Conservation (phyloP, 2,329 filamentous ascomycete genomes). For the Ceratocystis albifundus region DNA sequence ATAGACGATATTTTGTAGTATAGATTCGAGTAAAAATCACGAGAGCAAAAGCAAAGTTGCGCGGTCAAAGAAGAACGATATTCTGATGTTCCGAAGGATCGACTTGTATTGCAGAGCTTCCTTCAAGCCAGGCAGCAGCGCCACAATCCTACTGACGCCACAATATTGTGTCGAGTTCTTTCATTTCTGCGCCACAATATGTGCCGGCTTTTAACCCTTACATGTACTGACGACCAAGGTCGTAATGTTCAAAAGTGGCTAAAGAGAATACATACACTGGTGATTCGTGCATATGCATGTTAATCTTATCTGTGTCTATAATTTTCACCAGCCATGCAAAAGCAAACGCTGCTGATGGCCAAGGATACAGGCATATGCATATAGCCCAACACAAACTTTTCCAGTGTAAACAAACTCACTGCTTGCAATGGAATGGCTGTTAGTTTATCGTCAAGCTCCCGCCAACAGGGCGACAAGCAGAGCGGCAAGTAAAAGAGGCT, state of each 20-base stretch:
- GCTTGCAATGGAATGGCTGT: neutral
- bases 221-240: neutral
- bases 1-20: too few relatives aligned
- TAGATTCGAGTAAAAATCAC: neutral
- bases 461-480: neutral
- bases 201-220: neutral
- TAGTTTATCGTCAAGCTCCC: neutral
- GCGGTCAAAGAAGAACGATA: too few relatives aligned
- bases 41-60: neutral
- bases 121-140: slow-evolving; percentile 9
- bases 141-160: slow-evolving; percentile 7
- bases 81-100: neutral
- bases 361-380: neutral
- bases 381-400: neutral
- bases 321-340: neutral
- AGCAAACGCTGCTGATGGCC: neutral
- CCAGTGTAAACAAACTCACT: neutral
- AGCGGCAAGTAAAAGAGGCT: neutral
- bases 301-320: neutral
- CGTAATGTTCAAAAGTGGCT: neutral
- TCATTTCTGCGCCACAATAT: neutral
- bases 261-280: neutral
- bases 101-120: slow-evolving; percentile 4
- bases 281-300: neutral
- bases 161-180: too few relatives aligned